Evolutionary conservation across 2,329 filamentous ascomycete species (phyloP), one percentile per base, ranked within the genome.

Genomic region (Colletotrichum incanum): DNA sequence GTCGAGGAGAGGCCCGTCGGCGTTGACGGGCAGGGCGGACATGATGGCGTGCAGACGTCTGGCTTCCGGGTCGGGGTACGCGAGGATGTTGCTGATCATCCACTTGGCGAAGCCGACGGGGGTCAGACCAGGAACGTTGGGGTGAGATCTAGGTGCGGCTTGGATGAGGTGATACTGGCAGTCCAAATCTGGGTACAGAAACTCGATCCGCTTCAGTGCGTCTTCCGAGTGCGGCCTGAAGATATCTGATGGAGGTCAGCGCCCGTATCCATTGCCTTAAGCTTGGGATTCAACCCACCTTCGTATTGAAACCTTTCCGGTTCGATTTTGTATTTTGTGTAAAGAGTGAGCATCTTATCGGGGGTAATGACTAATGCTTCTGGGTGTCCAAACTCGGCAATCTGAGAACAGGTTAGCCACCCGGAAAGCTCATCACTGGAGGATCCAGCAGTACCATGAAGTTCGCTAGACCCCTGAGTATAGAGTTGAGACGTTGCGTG

Each of bases 1-100:
- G 55, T 91, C 87, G 0, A 90, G 86, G 6, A 74, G 76, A 80
- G 91, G 75, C 11, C 82, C 83, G 60, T 85, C 82, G 0, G 83
- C 82, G 39, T 86, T 82, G 76, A 97, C 93, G 0, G 94, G 93
- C 81, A 95, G 89, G 55, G 92, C 88, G 4, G 90, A 80, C 4
- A 95, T 89, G 28, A 94, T 89, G 69, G 88, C 90, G 54, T 90
- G 86, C 5, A 98, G 84, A 12, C 95, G 90, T 52, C 88, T 86
- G 70, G 91, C 92, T 80, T 97, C 94, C 58, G 90, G 87, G 50
- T 94, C 91, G 0, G 95, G 95, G 74, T 94, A 91, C 1, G 94
- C 93, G 74, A 91, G 89, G 47, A 96, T 92, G 79, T 94, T 88
- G 49, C 90, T 85, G 1, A 90, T 92, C 84, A 93, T 91, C 92